Conservation (phyloP, 345 rosid genomes). For the Eutrema yunnanense region DNA sequence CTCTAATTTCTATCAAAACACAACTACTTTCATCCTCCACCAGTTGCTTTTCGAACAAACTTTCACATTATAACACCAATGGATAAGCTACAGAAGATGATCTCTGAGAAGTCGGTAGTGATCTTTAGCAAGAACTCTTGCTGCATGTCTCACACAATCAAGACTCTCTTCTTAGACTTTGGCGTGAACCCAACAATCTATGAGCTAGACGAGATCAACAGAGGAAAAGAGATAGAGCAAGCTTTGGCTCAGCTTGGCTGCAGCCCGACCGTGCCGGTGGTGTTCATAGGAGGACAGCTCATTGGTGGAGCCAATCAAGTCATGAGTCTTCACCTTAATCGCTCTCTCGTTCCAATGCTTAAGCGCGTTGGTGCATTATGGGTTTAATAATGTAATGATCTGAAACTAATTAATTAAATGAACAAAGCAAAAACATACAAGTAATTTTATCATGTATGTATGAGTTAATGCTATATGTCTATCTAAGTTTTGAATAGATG, state of each 20-base stretch:
- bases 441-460: not conserved
- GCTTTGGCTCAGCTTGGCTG: constrained; percentile 62
- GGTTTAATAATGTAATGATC: not conserved
- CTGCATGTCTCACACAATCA: constrained; percentile 69
- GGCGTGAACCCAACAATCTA: constrained; percentile 64
- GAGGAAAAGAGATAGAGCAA: constrained; percentile 71
- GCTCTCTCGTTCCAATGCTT: constrained; percentile 66
- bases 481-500: constrained; percentile 15
- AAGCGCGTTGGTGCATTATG: not conserved
- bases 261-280: constrained; percentile 57
- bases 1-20: not conserved
- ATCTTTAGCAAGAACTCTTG: constrained; percentile 72
- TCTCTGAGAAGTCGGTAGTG: constrained; percentile 69
- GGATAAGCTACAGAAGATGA: constrained; percentile 57
- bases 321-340: constrained; percentile 59
- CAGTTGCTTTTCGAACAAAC: not conserved
- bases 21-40: not conserved
- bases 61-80: not conserved
- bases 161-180: constrained; percentile 51
- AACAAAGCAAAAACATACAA: not conserved
- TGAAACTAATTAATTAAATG: not conserved
- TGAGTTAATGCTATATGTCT: constrained; percentile 1
- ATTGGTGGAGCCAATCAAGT: constrained; percentile 61
- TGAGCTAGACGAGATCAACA: constrained; percentile 62
- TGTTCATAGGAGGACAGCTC: constrained; percentile 77